phyloP scores from a whole-genome alignment of 2,329 filamentous ascomycete species.

The Rachicladosporium sp. region DNA sequence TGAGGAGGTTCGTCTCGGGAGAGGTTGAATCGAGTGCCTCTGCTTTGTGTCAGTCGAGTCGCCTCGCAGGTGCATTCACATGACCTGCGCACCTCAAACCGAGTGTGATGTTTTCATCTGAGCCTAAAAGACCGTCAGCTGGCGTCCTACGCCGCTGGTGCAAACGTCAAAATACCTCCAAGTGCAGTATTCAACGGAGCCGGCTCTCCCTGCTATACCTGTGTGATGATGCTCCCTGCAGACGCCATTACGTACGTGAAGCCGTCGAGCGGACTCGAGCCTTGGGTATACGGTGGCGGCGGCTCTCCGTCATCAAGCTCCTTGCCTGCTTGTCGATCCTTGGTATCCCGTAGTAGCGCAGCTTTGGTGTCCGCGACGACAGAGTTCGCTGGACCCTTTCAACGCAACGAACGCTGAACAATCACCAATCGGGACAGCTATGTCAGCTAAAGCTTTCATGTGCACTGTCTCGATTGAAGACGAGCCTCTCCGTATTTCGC shows the following conservation, averaged over 20 bases:
- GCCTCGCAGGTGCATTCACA: too few relatives aligned
- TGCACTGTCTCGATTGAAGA: too few relatives aligned
- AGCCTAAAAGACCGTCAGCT: slow-evolving; percentile 33
- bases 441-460: too few relatives aligned
- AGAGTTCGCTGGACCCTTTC: slow-evolving; percentile 37
- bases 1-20: slow-evolving; percentile 90
- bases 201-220: slow-evolving; percentile 73
- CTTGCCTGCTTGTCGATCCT: slow-evolving; percentile 59
- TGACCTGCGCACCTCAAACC: slow-evolving; percentile 78
- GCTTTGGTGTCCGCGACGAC: slow-evolving; percentile 67
- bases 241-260: slow-evolving; percentile 98
- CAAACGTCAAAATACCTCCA: too few relatives aligned
- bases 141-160: too few relatives aligned
- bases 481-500: too few relatives aligned
- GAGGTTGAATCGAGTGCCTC: slow-evolving; percentile 84
- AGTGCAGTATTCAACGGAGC: slow-evolving; percentile 72
- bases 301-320: too few relatives aligned
- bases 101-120: slow-evolving; percentile 89
- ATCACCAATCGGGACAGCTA: too few relatives aligned
- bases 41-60: slow-evolving; percentile 35
- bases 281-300: slow-evolving; percentile 95
- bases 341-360: slow-evolving; percentile 66
- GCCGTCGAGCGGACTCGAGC: slow-evolving; percentile 77
- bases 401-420: too few relatives aligned
- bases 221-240: slow-evolving; percentile 98